Evolutionary conservation across 2,329 filamentous ascomycete genomes (phyloP).

Genomic region (Septoria linicola): DNA sequence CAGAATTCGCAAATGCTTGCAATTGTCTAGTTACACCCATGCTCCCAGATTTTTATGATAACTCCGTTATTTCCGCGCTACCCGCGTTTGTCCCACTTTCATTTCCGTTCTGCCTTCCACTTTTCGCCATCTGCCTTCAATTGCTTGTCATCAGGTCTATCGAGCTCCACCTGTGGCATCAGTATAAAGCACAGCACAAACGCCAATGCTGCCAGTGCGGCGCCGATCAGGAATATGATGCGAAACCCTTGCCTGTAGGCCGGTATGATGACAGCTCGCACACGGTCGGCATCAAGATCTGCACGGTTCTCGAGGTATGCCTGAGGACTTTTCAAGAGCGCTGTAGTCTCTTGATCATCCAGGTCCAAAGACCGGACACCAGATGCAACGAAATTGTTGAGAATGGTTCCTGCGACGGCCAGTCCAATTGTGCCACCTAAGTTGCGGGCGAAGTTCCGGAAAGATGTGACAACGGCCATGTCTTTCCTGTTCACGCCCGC

Average conservation of each 20-base stretch:
- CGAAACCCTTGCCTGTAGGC: conserved; percentile 44
- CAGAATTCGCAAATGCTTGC: no score
- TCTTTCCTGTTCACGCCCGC: conserved; percentile 49
- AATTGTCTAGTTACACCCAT: no score
- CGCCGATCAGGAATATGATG: conserved; percentile 43
- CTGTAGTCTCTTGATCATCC: conserved; percentile 11
- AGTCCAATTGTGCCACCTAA: conserved; percentile 43
- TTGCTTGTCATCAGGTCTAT: conserved; percentile 21
- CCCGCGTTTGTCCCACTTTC: neutral
- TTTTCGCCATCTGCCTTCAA: conserved; percentile 23
- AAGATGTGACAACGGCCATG: conserved; percentile 53
- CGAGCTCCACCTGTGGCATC: conserved; percentile 39
- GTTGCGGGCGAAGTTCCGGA: conserved; percentile 50
- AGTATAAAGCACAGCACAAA: conserved; percentile 38
- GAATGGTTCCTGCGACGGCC: conserved; percentile 19
- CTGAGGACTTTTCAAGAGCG: conserved; percentile 19
- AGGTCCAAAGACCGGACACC: conserved; percentile 14
- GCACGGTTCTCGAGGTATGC: conserved; percentile 25
- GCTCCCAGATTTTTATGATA: no score
- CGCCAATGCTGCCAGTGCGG: conserved; percentile 39
- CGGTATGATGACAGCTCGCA: conserved; percentile 26
- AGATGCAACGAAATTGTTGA: conserved; percentile 21
- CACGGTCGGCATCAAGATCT: conserved; percentile 32
- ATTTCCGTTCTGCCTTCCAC: conserved; percentile 10
- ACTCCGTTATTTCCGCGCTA: no score